Percentiles rank a stretch among this genome's conserved stretches.
phyloP scores from a whole-genome alignment of 805 yeast species.

The Yueomyces sinensis region DNA sequence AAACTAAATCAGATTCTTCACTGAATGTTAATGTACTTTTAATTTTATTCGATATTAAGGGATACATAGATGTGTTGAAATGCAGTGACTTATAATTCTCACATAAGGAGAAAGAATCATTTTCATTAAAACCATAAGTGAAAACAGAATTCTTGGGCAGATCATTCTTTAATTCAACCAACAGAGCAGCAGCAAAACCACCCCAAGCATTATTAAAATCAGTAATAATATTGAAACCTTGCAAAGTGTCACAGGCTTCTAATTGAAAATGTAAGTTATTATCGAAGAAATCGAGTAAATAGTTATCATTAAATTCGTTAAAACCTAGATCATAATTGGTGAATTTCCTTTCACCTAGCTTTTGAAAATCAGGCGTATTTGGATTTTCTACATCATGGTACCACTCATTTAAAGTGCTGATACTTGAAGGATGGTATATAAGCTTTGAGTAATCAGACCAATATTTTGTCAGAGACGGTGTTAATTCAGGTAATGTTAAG shows the following conservation, averaged over 20 bases:
- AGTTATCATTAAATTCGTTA: slow-evolving; percentile 36
- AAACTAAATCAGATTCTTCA: slow-evolving; percentile 36
- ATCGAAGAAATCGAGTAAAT: slow-evolving; percentile 41
- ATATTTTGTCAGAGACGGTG: slow-evolving; percentile 32
- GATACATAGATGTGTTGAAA: slow-evolving; percentile 1
- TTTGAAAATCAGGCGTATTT: slow-evolving; percentile 18
- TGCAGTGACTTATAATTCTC: slow-evolving; percentile 3
- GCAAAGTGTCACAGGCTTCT: slow-evolving; percentile 64
- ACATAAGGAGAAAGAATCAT: slow-evolving; percentile 10
- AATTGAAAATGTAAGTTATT: slow-evolving; percentile 43
- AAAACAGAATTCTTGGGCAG: slow-evolving; percentile 35
- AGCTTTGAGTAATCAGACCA: slow-evolving; percentile 78
- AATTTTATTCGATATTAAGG: slow-evolving; percentile 28
- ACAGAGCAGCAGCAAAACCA: slow-evolving; percentile 44
- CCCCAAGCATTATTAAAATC: slow-evolving; percentile 81
- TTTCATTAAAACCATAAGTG: slow-evolving; percentile 33
- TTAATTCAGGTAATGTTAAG: slow-evolving; percentile 23
- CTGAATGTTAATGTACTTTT: slow-evolving; percentile 33
- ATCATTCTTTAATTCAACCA: slow-evolving; percentile 56
- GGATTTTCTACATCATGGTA: slow-evolving; percentile 24
- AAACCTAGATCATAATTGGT: slow-evolving; percentile 41
- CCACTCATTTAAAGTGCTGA: slow-evolving; percentile 49
- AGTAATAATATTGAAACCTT: slow-evolving; percentile 55
- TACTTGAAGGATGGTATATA: slow-evolving; percentile 47
- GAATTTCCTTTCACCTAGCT: slow-evolving; percentile 24